A percentile compares a stretch with the other conserved stretches of the same genome.
Evolutionary conservation across 768 basidiomycete species (phyloP).

Genomic region (Phlebiopsis flavidoalba): DNA sequence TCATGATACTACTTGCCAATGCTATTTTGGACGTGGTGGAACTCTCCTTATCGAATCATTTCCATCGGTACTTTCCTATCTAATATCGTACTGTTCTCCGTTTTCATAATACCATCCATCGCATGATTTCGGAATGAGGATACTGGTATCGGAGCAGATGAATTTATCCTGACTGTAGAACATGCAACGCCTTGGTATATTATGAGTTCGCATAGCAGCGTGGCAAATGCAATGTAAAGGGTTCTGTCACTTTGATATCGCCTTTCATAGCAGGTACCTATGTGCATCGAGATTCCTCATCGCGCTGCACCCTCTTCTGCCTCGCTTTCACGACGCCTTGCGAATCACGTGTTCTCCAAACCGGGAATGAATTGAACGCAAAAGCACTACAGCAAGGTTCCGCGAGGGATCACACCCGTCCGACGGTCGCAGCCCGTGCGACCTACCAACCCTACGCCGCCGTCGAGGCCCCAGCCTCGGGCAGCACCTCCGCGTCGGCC

Average conservation of each 20-base stretch:
- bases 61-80: neutral
- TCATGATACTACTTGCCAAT: neutral
- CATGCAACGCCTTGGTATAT: too few relatives aligned
- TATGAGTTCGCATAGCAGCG: too few relatives aligned
- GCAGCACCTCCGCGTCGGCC: neutral
- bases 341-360: neutral
- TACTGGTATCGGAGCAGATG: too few relatives aligned
- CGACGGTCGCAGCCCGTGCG: too few relatives aligned
- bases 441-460: neutral
- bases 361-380: neutral
- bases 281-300: too few relatives aligned
- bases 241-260: too few relatives aligned
- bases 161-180: too few relatives aligned
- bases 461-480: constrained; percentile 1
- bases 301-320: too few relatives aligned
- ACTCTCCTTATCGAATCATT: neutral
- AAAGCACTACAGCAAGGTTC: too few relatives aligned
- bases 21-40: neutral
- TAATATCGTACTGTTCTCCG: neutral
- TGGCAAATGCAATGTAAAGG: too few relatives aligned
- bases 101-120: neutral
- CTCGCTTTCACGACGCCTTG: neutral
- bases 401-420: too few relatives aligned
- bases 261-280: too few relatives aligned
- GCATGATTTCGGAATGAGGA: neutral